These are phyloP conservation scores for Aspergillus novofumigatus DNA, from an alignment of 2,329 filamentous ascomycete species.

Conservation along the genomic window DNA sequence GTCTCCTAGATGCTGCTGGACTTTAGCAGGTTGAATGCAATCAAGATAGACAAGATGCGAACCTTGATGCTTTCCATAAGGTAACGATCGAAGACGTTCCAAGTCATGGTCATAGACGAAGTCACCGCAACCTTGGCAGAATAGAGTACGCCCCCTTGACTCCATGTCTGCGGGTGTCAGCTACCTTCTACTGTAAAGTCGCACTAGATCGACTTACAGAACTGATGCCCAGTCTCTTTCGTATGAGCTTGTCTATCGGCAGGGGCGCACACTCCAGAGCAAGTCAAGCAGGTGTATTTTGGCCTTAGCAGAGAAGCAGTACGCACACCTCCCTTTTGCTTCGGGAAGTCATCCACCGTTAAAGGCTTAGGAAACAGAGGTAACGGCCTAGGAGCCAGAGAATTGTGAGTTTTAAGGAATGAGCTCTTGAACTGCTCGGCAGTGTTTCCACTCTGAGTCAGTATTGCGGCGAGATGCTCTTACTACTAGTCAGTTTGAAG, in stretches of 20 bases:
- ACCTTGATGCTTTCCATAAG: conserved; percentile 19
- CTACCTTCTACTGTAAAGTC: neutral
- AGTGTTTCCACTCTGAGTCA: conserved; percentile 29
- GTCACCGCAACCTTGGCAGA: conserved; percentile 38
- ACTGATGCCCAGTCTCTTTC: conserved; percentile 36
- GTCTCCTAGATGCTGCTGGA: conserved; percentile 28
- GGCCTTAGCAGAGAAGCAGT: conserved; percentile 32
- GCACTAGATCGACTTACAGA: conserved; percentile 30
- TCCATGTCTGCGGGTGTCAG: conserved; percentile 34
- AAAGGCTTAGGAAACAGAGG: conserved; percentile 26
- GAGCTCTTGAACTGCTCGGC: conserved; percentile 34
- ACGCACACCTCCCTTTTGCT: conserved; percentile 18
- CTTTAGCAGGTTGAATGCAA: conserved; percentile 3
- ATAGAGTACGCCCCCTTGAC: conserved; percentile 36
- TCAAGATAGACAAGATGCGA: conserved; percentile 1
- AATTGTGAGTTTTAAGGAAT: conserved; percentile 30
- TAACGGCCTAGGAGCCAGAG: conserved; percentile 25
- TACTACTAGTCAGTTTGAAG: conserved; percentile 15
- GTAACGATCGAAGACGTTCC: conserved; percentile 30
- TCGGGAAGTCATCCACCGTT: conserved; percentile 14
- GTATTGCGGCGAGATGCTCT: conserved; percentile 38
- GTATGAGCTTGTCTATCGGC: conserved; percentile 33
- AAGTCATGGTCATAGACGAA: conserved; percentile 41
- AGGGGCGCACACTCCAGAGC: conserved; percentile 29
- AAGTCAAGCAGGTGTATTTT: conserved; percentile 37